A percentile compares a stretch with the other conserved stretches of the same genome.
Conservation (phyloP, 1,284 basidiomycete species). For the Puccinia polysora region DNA sequence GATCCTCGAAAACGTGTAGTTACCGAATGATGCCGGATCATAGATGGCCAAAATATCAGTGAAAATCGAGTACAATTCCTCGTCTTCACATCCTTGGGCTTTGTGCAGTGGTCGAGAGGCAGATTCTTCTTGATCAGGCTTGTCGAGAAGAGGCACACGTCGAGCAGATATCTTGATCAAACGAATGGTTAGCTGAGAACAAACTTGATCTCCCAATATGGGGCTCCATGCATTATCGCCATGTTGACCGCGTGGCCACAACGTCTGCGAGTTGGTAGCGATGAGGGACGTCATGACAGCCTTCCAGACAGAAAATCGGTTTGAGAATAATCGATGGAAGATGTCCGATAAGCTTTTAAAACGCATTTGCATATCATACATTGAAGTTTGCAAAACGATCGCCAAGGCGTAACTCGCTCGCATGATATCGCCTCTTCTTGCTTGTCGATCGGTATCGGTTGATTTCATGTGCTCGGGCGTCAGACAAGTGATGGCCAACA, state of each 20-base stretch:
- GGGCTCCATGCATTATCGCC: neutral
- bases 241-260: neutral
- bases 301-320: slow-evolving; percentile 14
- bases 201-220: slow-evolving; percentile 33
- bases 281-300: slow-evolving; percentile 11
- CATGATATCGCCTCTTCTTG: neutral
- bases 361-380: slow-evolving; percentile 10
- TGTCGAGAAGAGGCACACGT: neutral
- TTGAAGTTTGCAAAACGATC: slow-evolving; percentile 12
- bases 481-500: slow-evolving; percentile 38
- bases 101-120: neutral
- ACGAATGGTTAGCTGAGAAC: slow-evolving; percentile 16
- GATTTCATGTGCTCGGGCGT: slow-evolving; percentile 17
- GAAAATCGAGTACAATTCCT: slow-evolving; percentile 26
- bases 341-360: slow-evolving; percentile 7
- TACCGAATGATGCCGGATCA: slow-evolving; percentile 24
- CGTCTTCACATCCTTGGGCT: slow-evolving; percentile 17
- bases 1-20: slow-evolving; percentile 13
- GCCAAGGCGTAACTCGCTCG: slow-evolving; percentile 28
- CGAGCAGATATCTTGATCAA: slow-evolving; percentile 19
- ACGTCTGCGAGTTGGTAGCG: slow-evolving; percentile 27
- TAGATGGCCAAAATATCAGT: slow-evolving; percentile 31
- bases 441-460: neutral
- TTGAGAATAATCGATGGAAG: neutral
- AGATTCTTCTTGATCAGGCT: neutral